phyloP scores from a whole-genome alignment of 1,284 basidiomycete species.

The Ustilago vetiveriae region DNA sequence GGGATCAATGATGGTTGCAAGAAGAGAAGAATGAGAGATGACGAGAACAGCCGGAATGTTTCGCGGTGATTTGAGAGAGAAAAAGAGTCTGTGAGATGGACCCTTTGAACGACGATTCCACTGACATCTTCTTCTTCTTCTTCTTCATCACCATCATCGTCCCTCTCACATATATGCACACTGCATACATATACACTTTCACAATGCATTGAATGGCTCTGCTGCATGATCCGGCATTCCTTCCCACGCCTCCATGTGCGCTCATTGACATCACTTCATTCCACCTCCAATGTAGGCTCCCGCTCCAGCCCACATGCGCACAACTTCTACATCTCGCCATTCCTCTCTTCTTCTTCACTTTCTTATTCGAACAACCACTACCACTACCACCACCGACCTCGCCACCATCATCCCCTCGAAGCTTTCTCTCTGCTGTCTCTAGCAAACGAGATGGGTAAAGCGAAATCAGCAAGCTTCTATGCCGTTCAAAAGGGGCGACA shows the following conservation, averaged over 20 bases:
- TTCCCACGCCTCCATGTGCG: slow-evolving; percentile 2
- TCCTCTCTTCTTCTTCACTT: not conserved
- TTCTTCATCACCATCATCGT: not conserved
- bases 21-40: not conserved
- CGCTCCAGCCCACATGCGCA: not conserved
- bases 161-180: not conserved
- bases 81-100: no score
- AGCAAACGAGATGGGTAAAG: slow-evolving; percentile 29
- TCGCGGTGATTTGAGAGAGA: not conserved
- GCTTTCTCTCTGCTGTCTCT: no score
- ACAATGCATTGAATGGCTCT: no score
- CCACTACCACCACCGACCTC: no score
- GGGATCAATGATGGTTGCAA: not conserved
- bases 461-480: slow-evolving; percentile 34
- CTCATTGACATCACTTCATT: slow-evolving; percentile 11
- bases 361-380: no score
- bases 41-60: no score
- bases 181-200: not conserved
- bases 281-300: not conserved
- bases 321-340: not conserved
- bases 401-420: no score
- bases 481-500: slow-evolving; percentile 57
- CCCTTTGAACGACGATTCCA: slow-evolving; percentile 1
- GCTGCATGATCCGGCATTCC: slow-evolving; percentile 12
- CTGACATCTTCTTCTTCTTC: not conserved